phyloP scores from a whole-genome alignment of 257 asterid species.

The Penstemon barbatus region DNA sequence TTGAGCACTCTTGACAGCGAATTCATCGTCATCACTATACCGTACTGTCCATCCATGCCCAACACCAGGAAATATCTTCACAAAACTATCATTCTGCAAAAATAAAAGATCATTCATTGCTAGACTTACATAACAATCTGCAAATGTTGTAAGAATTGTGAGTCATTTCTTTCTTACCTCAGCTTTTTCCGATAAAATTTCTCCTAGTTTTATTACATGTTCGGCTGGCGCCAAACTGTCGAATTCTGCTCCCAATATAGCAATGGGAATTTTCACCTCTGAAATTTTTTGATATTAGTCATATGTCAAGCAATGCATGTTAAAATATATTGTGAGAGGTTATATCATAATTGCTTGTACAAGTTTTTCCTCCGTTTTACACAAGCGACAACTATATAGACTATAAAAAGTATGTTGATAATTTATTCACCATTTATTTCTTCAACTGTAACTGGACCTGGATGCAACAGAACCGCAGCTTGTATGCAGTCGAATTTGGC shows the following conservation, averaged over 20 bases:
- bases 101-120: not conserved
- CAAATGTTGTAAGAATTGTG: not conserved
- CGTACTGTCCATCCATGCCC: slow-evolving; percentile 68
- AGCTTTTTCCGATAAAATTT: slow-evolving; percentile 43
- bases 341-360: too few relatives aligned
- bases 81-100: slow-evolving; percentile 59
- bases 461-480: slow-evolving; percentile 70
- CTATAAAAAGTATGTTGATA: too few relatives aligned
- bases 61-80: slow-evolving; percentile 67
- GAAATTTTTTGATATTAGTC: slow-evolving; percentile 19
- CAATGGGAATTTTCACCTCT: slow-evolving; percentile 62
- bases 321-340: not conserved
- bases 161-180: slow-evolving; percentile 32
- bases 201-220: slow-evolving; percentile 36
- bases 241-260: slow-evolving; percentile 62
- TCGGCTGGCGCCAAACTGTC: slow-evolving; percentile 51
- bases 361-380: too few relatives aligned
- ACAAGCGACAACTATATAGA: too few relatives aligned
- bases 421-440: slow-evolving; percentile 50
- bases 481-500: slow-evolving; percentile 55
- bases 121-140: not conserved
- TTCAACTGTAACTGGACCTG: slow-evolving; percentile 57
- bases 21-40: slow-evolving; percentile 48
- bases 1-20: slow-evolving; percentile 50
- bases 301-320: not conserved